Conservation (phyloP, 1,284 basidiomycete species). For the Vanrija sp. region DNA sequence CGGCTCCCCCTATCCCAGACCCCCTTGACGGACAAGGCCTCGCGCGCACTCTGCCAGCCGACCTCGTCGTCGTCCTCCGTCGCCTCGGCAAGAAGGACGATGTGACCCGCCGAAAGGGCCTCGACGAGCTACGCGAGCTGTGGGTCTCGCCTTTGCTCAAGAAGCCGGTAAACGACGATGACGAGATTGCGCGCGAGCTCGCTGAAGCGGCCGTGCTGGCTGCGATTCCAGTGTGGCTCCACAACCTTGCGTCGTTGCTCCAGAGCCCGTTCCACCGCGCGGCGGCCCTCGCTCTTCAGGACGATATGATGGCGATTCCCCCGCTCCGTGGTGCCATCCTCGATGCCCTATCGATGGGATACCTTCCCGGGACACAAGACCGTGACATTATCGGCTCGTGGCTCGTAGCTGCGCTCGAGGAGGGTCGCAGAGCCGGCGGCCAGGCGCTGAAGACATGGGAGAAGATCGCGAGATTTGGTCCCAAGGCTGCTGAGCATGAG, state of each 20-base stretch:
- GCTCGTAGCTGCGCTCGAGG: constrained; percentile 53
- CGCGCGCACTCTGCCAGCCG: constrained; percentile 69
- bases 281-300: constrained; percentile 66
- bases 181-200: constrained; percentile 52
- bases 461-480: constrained; percentile 24
- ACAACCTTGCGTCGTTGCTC: constrained; percentile 78
- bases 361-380: constrained; percentile 58
- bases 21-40: constrained; percentile 86
- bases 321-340: constrained; percentile 58
- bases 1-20: constrained; percentile 76
- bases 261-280: constrained; percentile 76
- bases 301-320: constrained; percentile 61
- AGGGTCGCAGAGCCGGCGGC: constrained; percentile 40
- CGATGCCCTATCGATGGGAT: constrained; percentile 53
- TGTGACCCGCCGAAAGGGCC: constrained; percentile 76
- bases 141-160: constrained; percentile 58
- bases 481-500: not conserved
- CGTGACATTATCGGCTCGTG: constrained; percentile 74
- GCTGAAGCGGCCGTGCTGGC: constrained; percentile 39
- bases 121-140: constrained; percentile 72
- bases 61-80: constrained; percentile 76
- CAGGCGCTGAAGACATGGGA: constrained; percentile 36
- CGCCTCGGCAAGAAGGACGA: constrained; percentile 87
- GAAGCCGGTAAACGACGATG: constrained; percentile 47
- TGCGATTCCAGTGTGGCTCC: constrained; percentile 79